Evolutionary conservation across 768 basidiomycete genomes (phyloP), one percentile per base, ranked within the genome.

Genomic region (Tricholoma sp.): DNA sequence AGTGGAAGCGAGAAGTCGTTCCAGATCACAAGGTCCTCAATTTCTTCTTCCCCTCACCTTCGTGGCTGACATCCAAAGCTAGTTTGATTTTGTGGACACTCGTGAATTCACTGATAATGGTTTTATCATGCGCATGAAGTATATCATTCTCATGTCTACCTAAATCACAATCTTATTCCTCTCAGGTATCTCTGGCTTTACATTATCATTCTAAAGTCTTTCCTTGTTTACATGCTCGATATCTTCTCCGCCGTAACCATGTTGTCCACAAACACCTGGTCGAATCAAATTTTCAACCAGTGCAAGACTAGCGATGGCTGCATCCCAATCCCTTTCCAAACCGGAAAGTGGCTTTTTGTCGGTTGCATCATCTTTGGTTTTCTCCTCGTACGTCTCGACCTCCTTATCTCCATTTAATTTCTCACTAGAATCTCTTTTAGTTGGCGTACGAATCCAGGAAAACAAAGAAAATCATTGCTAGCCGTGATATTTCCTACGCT

Each of bases 351-450:
- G 94, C 77, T 99, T 59, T 98, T 98, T 76, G 89, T 97, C 18
- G 94, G 93, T 47, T 98, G 96, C 74, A 98, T 99, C 81, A 89
- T 97, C 64, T 91, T 97, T 71, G 94, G 92, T n/a, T 98, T 98
- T 76, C 78, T 99, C 27, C 76, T 99, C 69, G 94, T 93, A 66
- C 60, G 89, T 76, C 22, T 27, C 21, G 37, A 12, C 11, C 39
- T 21, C 19, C 29, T n/a, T 35, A 21, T 43, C 31, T 55, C 10
- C 52, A 24, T 16, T 19, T 57, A 14, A 7, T 9, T 18, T 19
- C 9, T n/a, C 7, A 14, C 16, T 4, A 18, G 18, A 50, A 32
- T 1, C 24, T 12, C 10, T 35, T 14, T 22, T 57, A 94, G 94
- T 74, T 98, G 63, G 90, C 85, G 6, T 99, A 98, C 71, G 97